Base-by-base conservation (phyloP, 345 rosid species). In the Rhodomyrtus tomentosa region DNA sequence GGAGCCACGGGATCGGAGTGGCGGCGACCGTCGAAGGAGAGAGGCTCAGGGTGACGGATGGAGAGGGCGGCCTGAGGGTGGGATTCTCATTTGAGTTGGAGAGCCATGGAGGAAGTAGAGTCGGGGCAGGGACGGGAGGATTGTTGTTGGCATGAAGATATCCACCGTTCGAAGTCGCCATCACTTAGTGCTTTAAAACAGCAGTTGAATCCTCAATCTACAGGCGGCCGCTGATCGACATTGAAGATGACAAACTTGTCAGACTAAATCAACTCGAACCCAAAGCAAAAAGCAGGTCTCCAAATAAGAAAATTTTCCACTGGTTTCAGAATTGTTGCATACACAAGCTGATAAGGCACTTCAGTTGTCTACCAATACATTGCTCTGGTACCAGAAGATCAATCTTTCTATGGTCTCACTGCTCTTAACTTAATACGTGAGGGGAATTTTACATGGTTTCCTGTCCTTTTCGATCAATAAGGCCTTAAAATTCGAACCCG, bases 71-170 rank as follows among this genome's bases (percentile, higher is more conserved):
- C 83, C 93, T 89, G 5, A 90, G 93, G 62, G 85, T 83, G 5
- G 94, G 85, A 45, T 85, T 86, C 79, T 89, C 92, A 24, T 90
- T 93, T 49, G 98, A 89, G 85, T 87, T 95, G 27, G 99, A 93
- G 88, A 96, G 95, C 98, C 98, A 94, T 50, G 98, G 93, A 3
- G 98, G 99, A 29, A 96, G 93, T 29, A 92, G 83, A 25, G 90
- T 89, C 84, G 93, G 90, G 50, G 94, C 83, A 22, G 93, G 83
- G 29, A 90, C 83, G 59, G 91, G 89, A 2, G 92, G 88, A 10
- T 93, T 93, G 32, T 1, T 36, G 20, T 68, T 68, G 76, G 91
- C 51, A 85, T 92, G 97, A 82, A 87, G 91, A 88, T 90, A 92
- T 82, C 92, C 91, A 48, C 98, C 96, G 62, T 94, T 95, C 1